phyloP scores from a whole-genome alignment of 78 protist genomes.

The Pigoraptor vietnamica region DNA sequence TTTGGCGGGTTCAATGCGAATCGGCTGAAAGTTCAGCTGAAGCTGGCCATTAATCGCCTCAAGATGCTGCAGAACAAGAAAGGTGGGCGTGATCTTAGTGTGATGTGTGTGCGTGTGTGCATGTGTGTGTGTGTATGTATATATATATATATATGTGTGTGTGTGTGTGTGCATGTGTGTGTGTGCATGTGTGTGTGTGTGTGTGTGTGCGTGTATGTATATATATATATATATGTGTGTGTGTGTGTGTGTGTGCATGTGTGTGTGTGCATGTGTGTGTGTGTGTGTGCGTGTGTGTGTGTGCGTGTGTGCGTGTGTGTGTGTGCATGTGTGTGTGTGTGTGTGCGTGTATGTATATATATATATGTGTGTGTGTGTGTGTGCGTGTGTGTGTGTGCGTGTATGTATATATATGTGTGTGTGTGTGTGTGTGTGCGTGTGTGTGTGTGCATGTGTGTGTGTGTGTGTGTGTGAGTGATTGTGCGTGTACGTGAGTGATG shows the following conservation, averaged over 20 bases:
- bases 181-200: neutral
- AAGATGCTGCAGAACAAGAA: neutral
- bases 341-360: neutral
- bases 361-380: no score
- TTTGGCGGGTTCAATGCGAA: neutral
- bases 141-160: neutral
- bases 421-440: neutral
- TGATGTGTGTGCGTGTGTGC: neutral
- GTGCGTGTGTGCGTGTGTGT: no score
- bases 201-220: no score
- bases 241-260: no score
- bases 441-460: neutral
- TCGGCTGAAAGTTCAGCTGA: constrained; percentile 5
- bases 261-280: neutral
- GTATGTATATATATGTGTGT: no score
- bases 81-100: neutral
- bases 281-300: no score
- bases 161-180: neutral
- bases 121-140: neutral
- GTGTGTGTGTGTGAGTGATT: neutral
- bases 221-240: no score
- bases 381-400: no score
- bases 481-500: neutral
- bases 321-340: no score
- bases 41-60: constrained; percentile 8